Evolutionary conservation across 257 asterid genomes (phyloP).

Genomic region (Solanum neorickii): DNA sequence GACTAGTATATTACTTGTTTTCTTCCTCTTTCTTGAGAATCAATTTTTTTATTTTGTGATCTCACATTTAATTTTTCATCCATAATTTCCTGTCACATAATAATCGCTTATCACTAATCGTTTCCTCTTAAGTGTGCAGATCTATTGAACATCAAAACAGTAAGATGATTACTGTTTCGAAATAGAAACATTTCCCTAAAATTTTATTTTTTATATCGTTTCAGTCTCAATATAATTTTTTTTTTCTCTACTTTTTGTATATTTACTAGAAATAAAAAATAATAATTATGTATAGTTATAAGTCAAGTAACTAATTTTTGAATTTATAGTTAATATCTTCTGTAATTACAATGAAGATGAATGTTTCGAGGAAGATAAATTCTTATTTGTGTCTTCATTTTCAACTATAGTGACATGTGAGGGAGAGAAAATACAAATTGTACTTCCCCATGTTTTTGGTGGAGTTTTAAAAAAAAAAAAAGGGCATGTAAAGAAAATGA

Average conservation of each 20-base stretch:
- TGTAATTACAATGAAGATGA: no score
- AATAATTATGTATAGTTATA: no score
- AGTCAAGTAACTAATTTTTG: no score
- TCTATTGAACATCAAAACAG: not conserved
- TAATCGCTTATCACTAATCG: not conserved
- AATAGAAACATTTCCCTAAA: not conserved
- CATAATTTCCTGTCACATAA: not conserved
- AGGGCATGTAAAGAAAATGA: not conserved
- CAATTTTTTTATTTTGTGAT: not conserved
- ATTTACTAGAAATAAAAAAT: no score
- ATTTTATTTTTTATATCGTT: not conserved
- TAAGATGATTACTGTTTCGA: not conserved
- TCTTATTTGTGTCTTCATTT: not conserved
- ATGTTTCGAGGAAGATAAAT: no score
- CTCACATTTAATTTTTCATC: no score
- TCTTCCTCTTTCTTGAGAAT: no score
- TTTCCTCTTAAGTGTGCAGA: no score
- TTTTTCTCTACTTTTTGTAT: not conserved
- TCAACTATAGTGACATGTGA: not conserved
- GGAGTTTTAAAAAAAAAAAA: not conserved
- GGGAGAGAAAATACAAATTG: not conserved
- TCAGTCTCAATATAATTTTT: not conserved
- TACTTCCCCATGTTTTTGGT: not conserved
- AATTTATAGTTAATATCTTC: not conserved
- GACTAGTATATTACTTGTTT: no score